phyloP scores from a whole-genome alignment of 2,329 filamentous ascomycete species.

The Aspergillus novofumigatus region DNA sequence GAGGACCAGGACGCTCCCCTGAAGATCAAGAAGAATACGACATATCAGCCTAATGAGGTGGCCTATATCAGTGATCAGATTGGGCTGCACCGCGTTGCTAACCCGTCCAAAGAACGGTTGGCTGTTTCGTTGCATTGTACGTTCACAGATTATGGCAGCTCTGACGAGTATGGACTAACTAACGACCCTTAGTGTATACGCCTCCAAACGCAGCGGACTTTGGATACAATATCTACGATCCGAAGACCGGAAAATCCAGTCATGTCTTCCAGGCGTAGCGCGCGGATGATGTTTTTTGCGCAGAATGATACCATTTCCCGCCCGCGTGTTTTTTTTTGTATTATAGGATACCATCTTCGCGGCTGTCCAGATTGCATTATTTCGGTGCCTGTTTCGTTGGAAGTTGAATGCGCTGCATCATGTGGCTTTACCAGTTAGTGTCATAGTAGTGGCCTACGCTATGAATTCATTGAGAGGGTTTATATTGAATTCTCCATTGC shows the following conservation, averaged over 20 bases:
- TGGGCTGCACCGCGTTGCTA: constrained; percentile 29
- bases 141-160: constrained; percentile 3
- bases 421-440: background rate
- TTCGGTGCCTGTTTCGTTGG: background rate
- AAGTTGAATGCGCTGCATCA: background rate
- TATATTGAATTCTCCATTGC: background rate
- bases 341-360: background rate
- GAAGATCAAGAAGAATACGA: constrained; percentile 21
- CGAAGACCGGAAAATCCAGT: background rate
- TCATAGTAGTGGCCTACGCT: background rate
- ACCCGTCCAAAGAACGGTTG: constrained; percentile 22
- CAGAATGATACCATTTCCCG: background rate
- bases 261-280: background rate
- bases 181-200: constrained; percentile 23
- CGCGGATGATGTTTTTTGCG: background rate
- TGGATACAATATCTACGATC: constrained; percentile 29
- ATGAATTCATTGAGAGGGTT: no score
- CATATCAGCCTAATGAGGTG: constrained; percentile 25
- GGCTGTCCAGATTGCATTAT: background rate
- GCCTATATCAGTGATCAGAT: constrained; percentile 32
- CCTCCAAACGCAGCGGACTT: constrained; percentile 32
- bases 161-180: background rate
- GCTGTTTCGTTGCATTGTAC: constrained; percentile 32
- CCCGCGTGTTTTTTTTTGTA: background rate
- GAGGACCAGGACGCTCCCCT: constrained; percentile 14